Conservation (phyloP, 2,329 filamentous ascomycete genomes). For the Penicillium sp. region DNA sequence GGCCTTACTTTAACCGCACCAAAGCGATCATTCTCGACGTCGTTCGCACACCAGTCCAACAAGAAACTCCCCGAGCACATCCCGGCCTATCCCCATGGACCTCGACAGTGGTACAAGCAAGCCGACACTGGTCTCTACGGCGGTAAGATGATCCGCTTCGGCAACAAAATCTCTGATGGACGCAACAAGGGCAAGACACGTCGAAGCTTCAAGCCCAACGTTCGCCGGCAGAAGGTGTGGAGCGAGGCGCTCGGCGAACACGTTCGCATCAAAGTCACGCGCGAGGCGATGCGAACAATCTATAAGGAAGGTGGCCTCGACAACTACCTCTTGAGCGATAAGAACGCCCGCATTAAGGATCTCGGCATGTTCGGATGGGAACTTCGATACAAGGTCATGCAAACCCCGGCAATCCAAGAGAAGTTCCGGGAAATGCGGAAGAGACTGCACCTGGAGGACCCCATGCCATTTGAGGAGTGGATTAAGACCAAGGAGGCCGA, state of each 20-base stretch:
- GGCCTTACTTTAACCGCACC: conserved; percentile 36
- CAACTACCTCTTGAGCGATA: conserved; percentile 80
- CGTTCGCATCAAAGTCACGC: conserved; percentile 46
- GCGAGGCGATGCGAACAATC: conserved; percentile 53
- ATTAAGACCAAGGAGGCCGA: conserved; percentile 42
- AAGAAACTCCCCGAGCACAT: conserved; percentile 36
- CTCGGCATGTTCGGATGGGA: conserved; percentile 87
- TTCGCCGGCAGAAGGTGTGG: conserved; percentile 45
- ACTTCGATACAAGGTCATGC: conserved; percentile 84
- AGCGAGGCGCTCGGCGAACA: conserved; percentile 43
- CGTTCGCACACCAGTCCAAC: conserved; percentile 29
- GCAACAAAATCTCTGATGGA: conserved; percentile 49
- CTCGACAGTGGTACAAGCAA: conserved; percentile 43
- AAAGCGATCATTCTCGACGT: conserved; percentile 39
- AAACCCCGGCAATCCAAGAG: conserved; percentile 63
- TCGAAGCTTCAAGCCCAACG: conserved; percentile 48
- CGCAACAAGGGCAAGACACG: conserved; percentile 48
- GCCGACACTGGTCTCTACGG: conserved; percentile 48
- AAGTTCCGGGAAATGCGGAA: conserved; percentile 62
- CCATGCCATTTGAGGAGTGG: conserved; percentile 42
- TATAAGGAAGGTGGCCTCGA: conserved; percentile 85
- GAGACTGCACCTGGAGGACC: conserved; percentile 59
- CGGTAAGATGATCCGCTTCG: conserved; percentile 44
- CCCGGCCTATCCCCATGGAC: conserved; percentile 47
- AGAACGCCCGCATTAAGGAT: conserved; percentile 72